Base-by-base conservation (phyloP, 768 basidiomycete genomes). In the Kondoa subrosea region DNA sequence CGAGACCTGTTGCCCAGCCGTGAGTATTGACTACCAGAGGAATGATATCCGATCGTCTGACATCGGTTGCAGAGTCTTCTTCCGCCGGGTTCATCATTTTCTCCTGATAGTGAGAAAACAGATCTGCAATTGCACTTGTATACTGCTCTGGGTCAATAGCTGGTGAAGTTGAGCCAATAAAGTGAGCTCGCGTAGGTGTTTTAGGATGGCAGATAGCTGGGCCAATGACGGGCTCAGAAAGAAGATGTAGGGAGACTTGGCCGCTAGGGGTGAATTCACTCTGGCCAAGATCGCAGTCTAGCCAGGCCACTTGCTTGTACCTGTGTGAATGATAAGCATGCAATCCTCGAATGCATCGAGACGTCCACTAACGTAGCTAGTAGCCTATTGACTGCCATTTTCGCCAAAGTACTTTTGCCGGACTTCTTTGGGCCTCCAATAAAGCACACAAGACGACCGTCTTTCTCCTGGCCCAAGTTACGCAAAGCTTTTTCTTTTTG, bases 1-100 rank as follows among this genome's bases (percentile, higher is more conserved):
- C 93, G 1, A 95, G 83, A 4, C 93, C 93, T 76, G 92, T 96
- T 3, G 83, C 83, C 93, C 93, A 99, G 1, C 93, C 93, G 85
- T 93, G 92, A 0, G 89, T 96, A 75, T 97, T 99, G 65, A 97
- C 83, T 17, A 96, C 83, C 21, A 96, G 82, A 0, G 93, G 93
- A 2, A 91, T 16, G 12, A 50, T 8, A 50, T 50, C 40, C 21
- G 40, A 50, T 50, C 40, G 8, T 50, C 40, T 8, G 8, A 8
- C 40, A 50, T 50, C 40, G 21, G 8, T 21, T 21, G 64, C 65
- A 4, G 75, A 74, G 17, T 77, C 76, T 1, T 76, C 75, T 8
- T 71, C 57, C 61, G 75, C 73, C 34, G 60, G 31, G 59, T 59
- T 27, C 76, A 75, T 72, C 0, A 81, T 78, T 64, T 80, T 81